Evolutionary conservation across 2,329 filamentous ascomycete species (phyloP), one percentile per base, ranked within the genome.

Genomic region (Phaeosphaeria sp.): DNA sequence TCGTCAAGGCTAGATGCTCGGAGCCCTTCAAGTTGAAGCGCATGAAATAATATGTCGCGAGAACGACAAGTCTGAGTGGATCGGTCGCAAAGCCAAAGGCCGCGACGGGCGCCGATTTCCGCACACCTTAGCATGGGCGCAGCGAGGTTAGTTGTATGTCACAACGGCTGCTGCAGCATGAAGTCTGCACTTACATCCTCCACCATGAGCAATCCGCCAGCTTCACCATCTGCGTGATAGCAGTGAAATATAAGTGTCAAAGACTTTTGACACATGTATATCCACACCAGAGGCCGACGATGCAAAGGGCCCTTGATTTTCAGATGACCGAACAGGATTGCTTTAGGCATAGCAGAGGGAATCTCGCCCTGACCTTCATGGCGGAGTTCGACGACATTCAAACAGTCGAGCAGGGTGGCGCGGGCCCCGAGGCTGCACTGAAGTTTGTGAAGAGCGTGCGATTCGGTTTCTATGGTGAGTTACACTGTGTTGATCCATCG

Each of bases 41-140:
- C 45, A 49, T 43, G 22, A 49, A 56, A 27, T 56, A 53, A 22
- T 56, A 53, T 4, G 49, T 56, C 13, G 55, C 55, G 36, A 56
- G 25, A 8, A 50, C 55, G 18, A 49, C 6, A 13, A 53, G n/a
- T 46, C 36, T 39, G 21, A 49, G 27, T 2, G 49, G 49, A 36
- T 47, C 43, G 27, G 49, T 53, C 1, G 49, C 55, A 25, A 56
- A 40, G 22, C 49, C 9, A 17, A 53, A 56, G n/a, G 49, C 36
- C 11, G 39, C 13, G 17, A 45, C 27, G 24, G 49, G 55, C 17
- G n/a, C 22, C n/a, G 39, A 15, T 24, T 17, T 24, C n/a, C 17
- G 6, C 8, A 46, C 13, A 11, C 13, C 44, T 22, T 46, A 27
- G 17, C 11, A 9, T 6, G n/a, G 18, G 40, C 21, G 18, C 42